Evolutionary conservation across 805 yeast genomes (phyloP), one percentile per base, ranked within the genome.

Genomic region (Wickerhamomyces strasburgensis): DNA sequence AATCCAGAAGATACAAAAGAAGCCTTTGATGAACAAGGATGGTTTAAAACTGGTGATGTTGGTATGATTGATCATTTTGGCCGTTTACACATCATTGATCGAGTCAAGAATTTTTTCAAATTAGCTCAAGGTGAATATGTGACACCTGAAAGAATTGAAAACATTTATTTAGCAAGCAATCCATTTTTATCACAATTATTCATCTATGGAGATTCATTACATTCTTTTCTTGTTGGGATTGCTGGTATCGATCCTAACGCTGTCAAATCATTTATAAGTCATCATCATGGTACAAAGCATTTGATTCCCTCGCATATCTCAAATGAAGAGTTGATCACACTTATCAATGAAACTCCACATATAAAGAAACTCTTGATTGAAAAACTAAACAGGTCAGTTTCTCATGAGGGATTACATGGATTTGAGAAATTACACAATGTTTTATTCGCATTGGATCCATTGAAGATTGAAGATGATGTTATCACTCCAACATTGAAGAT

Each of bases 401-500:
- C 17, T 11, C 15, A 33, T 3, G n/a, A 31, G 5, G 44, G 44
- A 9, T 16, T 40, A 3, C 44, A 40, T 14, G 44, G 44, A 6
- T 79, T 76, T 51, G 88, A 80, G 54, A 73, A 71, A 40, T 42
- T 81, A 21, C 78, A 74, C 54, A 80, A 81, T 46, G 48, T 76
- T 19, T 52, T 58, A 26, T 58, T 79, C 29, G 74, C 61, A 16
- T 34, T 75, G 31, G 85, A 81, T 47, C 84, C 86, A 7, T 64
- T 80, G 44, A 75, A 64, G 19, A 58, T 77, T 14, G 78, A 69
- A 36, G 75, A 76, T 42, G 78, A 75, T 34, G 70, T 75, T 5
- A 55, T 81, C 24, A 82, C 90, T 3, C 89, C 88, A 28, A 81
- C 88, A 7, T 48, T 74, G 43, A 75, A 75, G 54, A 57, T 74